phyloP scores from a whole-genome alignment of 2,329 filamentous ascomycete genomes.

The Talaromyces piceae region DNA sequence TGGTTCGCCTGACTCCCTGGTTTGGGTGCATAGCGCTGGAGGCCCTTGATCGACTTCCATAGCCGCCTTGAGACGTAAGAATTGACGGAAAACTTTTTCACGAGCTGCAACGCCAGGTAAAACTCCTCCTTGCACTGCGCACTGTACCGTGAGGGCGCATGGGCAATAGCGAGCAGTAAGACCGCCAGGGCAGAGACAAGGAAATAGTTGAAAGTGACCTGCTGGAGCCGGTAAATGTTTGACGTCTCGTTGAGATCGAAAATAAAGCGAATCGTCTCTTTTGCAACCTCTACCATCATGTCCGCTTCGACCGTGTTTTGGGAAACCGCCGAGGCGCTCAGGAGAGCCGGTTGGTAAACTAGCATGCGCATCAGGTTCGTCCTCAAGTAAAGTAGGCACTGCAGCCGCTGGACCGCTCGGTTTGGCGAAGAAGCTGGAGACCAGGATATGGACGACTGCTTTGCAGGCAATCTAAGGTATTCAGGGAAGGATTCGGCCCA shows the following conservation, averaged over 20 bases:
- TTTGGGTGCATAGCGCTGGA: slow-evolving; percentile 40
- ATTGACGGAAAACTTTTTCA: slow-evolving; percentile 53
- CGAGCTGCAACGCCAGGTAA: slow-evolving; percentile 56
- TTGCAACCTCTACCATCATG: slow-evolving; percentile 56
- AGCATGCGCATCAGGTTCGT: slow-evolving; percentile 84
- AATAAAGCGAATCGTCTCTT: slow-evolving; percentile 56
- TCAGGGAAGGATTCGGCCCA: slow-evolving; percentile 71
- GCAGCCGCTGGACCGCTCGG: slow-evolving; percentile 63
- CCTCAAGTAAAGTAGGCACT: slow-evolving; percentile 77
- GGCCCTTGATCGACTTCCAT: slow-evolving; percentile 55
- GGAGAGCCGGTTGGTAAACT: slow-evolving; percentile 77
- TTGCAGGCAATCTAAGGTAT: slow-evolving; percentile 53
- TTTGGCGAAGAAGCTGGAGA: slow-evolving; percentile 35
- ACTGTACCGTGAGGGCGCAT: slow-evolving; percentile 54
- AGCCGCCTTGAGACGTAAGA: slow-evolving; percentile 55
- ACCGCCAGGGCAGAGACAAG: slow-evolving; percentile 56
- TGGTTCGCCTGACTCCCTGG: neutral
- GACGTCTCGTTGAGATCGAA: slow-evolving; percentile 53
- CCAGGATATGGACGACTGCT: slow-evolving; percentile 36
- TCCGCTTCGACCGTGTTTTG: slow-evolving; percentile 65
- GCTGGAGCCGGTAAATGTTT: slow-evolving; percentile 55
- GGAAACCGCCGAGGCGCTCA: slow-evolving; percentile 73
- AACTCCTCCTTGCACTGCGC: slow-evolving; percentile 54
- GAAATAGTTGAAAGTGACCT: slow-evolving; percentile 60
- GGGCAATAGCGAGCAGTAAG: slow-evolving; percentile 55